A percentile compares a stretch with the other conserved stretches of the same genome.
Evolutionary conservation across 768 basidiomycete species (phyloP).

Genomic region (Postia placenta): DNA sequence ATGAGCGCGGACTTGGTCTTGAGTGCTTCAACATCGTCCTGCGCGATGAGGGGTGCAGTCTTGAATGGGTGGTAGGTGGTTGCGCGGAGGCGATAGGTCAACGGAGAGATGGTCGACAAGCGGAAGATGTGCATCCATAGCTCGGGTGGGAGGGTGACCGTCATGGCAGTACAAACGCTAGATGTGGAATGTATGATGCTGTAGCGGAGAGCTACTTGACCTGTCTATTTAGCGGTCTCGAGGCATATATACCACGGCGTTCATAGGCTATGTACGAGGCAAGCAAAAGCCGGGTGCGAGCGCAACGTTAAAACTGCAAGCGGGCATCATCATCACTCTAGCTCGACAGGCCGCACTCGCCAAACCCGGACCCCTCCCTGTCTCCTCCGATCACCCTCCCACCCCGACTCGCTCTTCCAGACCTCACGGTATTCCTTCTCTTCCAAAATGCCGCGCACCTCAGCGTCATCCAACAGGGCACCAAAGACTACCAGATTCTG

Average conservation of each 20-base stretch:
- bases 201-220: too few species aligned
- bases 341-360: conserved; percentile 6
- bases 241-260: too few species aligned
- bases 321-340: neutral
- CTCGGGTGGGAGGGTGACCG: conserved; percentile 14
- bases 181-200: neutral
- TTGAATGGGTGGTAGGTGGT: conserved; percentile 45
- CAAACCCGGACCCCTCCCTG: conserved; percentile 21
- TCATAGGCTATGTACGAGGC: too few species aligned
- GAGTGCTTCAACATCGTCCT: conserved; percentile 25
- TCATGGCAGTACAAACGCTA: neutral
- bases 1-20: conserved; percentile 36
- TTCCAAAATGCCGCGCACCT: conserved; percentile 9
- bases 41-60: conserved; percentile 16
- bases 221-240: too few species aligned
- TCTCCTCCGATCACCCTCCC: conserved; percentile 20
- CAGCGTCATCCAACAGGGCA: conserved; percentile 46
- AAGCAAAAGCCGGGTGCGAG: neutral
- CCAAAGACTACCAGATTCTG: conserved; percentile 81
- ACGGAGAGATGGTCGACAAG: conserved; percentile 25
- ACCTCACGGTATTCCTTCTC: conserved; percentile 14
- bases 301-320: neutral
- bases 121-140: conserved; percentile 24
- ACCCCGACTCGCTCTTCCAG: conserved; percentile 18
- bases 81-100: conserved; percentile 29